Evolutionary conservation across 2,329 filamentous ascomycete genomes (phyloP).

Genomic region (Akanthomyces lecanii): DNA sequence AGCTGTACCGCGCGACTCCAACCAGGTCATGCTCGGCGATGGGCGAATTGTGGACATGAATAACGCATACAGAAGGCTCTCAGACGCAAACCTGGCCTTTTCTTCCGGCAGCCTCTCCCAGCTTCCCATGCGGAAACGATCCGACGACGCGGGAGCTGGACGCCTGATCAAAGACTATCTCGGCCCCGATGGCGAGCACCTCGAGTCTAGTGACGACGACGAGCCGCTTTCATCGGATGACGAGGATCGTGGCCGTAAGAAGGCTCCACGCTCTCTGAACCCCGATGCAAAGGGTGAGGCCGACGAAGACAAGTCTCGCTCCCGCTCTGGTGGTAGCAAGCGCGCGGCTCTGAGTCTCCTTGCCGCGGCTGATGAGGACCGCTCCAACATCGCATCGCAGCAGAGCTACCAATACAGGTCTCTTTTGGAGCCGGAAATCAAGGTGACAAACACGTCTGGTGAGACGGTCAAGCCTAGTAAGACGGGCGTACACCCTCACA

Average conservation of each 20-base stretch:
- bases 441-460: slow-evolving; percentile 58
- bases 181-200: slow-evolving; percentile 61
- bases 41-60: slow-evolving; percentile 62
- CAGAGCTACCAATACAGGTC: slow-evolving; percentile 57
- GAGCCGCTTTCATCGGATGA: slow-evolving; percentile 61
- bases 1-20: slow-evolving; percentile 29
- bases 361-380: slow-evolving; percentile 73
- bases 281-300: slow-evolving; percentile 34
- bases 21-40: slow-evolving; percentile 51
- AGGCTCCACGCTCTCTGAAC: slow-evolving; percentile 44
- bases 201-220: slow-evolving; percentile 69
- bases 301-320: slow-evolving; percentile 29
- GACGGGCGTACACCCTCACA: slow-evolving; percentile 69
- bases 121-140: slow-evolving; percentile 53
- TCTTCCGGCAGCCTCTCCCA: slow-evolving; percentile 60
- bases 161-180: slow-evolving; percentile 66
- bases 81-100: slow-evolving; percentile 63
- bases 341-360: slow-evolving; percentile 57
- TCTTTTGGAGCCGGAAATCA: slow-evolving; percentile 63
- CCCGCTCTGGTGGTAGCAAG: slow-evolving; percentile 32
- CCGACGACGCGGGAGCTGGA: slow-evolving; percentile 41
- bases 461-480: slow-evolving; percentile 55
- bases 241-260: slow-evolving; percentile 61
- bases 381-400: slow-evolving; percentile 51
- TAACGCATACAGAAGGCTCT: slow-evolving; percentile 65